phyloP scores from a whole-genome alignment of 805 yeast genomes.

The Candida jianshihensis region DNA sequence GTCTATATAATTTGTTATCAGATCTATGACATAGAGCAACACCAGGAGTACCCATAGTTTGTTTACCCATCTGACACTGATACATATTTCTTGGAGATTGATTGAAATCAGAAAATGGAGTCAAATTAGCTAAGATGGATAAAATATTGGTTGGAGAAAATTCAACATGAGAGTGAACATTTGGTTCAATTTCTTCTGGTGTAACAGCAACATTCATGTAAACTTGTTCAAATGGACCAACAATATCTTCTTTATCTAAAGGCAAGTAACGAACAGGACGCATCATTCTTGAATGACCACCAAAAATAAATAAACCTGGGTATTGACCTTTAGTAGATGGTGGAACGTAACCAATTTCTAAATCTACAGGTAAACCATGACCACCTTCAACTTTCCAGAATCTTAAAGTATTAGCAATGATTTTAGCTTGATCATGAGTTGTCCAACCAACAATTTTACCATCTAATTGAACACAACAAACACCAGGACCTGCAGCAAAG shows the following conservation, averaged over 20 bases:
- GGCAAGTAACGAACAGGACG: slow-evolving; percentile 94
- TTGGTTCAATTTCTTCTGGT: slow-evolving; percentile 78
- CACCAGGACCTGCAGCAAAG: slow-evolving; percentile 79
- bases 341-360: slow-evolving; percentile 94
- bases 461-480: slow-evolving; percentile 89
- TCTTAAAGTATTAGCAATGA: slow-evolving; percentile 84
- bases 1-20: slow-evolving; percentile 87
- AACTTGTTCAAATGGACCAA: slow-evolving; percentile 98
- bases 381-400: slow-evolving; percentile 85
- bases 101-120: slow-evolving; percentile 97
- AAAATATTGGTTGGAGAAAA: slow-evolving; percentile 90
- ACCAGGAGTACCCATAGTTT: slow-evolving; percentile 99
- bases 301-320: slow-evolving; percentile 89
- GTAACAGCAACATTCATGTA: slow-evolving; percentile 95
- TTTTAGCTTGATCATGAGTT: slow-evolving; percentile 77
- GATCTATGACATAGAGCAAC: slow-evolving; percentile 88
- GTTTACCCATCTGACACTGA: slow-evolving; percentile 99
- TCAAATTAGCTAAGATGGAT: slow-evolving; percentile 91
- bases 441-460: slow-evolving; percentile 94
- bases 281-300: slow-evolving; percentile 91
- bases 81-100: slow-evolving; percentile 99
- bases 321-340: slow-evolving; percentile 95
- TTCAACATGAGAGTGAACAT: slow-evolving; percentile 89
- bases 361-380: slow-evolving; percentile 72
- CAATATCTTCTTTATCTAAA: slow-evolving; percentile 70